Evolutionary conservation across 2,329 filamentous ascomycete species (phyloP).

Genomic region (Paecilomyces formosus): DNA sequence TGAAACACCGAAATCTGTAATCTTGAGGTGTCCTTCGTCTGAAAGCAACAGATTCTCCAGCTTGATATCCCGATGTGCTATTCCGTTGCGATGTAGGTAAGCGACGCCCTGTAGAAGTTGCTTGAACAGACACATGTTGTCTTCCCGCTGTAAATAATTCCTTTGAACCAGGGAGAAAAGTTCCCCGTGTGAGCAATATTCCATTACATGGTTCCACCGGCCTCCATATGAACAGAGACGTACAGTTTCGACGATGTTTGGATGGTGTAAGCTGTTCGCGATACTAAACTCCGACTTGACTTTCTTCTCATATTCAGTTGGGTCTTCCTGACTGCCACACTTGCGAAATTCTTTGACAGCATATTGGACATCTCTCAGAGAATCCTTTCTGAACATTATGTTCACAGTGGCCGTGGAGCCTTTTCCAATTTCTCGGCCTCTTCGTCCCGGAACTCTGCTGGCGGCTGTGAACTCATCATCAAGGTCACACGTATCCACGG

Average conservation of each 20-base stretch:
- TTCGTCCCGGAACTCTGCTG: slow-evolving; percentile 62
- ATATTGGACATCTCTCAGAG: slow-evolving; percentile 50
- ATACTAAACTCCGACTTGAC: slow-evolving; percentile 89
- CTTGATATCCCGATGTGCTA: slow-evolving; percentile 87
- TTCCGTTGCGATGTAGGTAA: slow-evolving; percentile 75
- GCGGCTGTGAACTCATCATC: slow-evolving; percentile 63
- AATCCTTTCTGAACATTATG: slow-evolving; percentile 67
- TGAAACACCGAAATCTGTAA: slow-evolving; percentile 85
- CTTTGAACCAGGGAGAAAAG: slow-evolving; percentile 68
- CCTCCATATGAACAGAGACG: slow-evolving; percentile 66
- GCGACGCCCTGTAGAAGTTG: slow-evolving; percentile 75
- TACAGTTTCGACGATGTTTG: slow-evolving; percentile 77
- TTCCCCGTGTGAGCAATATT: slow-evolving; percentile 78
- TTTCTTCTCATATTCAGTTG: slow-evolving; percentile 74
- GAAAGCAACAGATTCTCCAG: slow-evolving; percentile 78
- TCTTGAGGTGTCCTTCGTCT: slow-evolving; percentile 74
- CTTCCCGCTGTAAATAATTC: slow-evolving; percentile 58
- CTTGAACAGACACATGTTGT: slow-evolving; percentile 81
- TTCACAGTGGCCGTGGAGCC: slow-evolving; percentile 77
- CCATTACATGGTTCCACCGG: slow-evolving; percentile 88
- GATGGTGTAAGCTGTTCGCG: slow-evolving; percentile 75
- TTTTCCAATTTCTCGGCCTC: slow-evolving; percentile 70
- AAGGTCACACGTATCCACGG: slow-evolving; percentile 62
- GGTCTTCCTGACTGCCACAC: slow-evolving; percentile 61
- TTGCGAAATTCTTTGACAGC: slow-evolving; percentile 84